These are phyloP conservation scores for Zizania palustris DNA, from an alignment of 202 grass and related monocot genomes.

Conservation along the genomic window DNA sequence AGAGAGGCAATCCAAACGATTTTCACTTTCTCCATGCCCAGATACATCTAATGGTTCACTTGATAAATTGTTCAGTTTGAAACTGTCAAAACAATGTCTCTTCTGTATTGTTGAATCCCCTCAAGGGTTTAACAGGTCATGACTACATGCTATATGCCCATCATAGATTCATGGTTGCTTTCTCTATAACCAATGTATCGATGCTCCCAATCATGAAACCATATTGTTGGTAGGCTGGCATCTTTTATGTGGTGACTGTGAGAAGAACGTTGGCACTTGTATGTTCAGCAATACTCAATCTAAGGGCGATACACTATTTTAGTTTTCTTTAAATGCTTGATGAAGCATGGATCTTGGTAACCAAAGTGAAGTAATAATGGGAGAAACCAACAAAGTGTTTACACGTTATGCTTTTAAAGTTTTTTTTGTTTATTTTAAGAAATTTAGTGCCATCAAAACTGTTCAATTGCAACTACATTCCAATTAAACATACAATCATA, in stretches of 20 bases:
- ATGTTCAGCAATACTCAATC: background rate
- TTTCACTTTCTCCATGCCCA: background rate
- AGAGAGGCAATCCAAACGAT: background rate
- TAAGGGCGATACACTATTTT: background rate
- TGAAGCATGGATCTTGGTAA: background rate
- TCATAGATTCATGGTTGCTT: slow-evolving; percentile 14
- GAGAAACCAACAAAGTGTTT: background rate
- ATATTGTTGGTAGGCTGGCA: background rate
- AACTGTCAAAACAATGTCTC: background rate
- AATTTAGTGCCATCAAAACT: background rate
- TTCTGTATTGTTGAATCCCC: background rate
- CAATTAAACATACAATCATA: slow-evolving; percentile 20
- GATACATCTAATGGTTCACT: background rate
- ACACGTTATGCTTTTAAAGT: background rate
- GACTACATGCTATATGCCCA: background rate
- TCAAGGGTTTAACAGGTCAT: background rate
- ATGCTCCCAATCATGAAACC: background rate
- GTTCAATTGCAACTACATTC: background rate
- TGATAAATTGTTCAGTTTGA: background rate
- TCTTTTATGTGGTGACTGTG: background rate
- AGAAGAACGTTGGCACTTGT: background rate
- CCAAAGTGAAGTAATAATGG: background rate
- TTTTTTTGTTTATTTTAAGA: slow-evolving; percentile 2
- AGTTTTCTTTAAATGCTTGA: background rate
- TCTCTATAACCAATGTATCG: background rate